These are phyloP conservation scores for Penicillium dipodomyicola DNA, from an alignment of 495 filamentous ascomycete genomes.

Conservation along the genomic window DNA sequence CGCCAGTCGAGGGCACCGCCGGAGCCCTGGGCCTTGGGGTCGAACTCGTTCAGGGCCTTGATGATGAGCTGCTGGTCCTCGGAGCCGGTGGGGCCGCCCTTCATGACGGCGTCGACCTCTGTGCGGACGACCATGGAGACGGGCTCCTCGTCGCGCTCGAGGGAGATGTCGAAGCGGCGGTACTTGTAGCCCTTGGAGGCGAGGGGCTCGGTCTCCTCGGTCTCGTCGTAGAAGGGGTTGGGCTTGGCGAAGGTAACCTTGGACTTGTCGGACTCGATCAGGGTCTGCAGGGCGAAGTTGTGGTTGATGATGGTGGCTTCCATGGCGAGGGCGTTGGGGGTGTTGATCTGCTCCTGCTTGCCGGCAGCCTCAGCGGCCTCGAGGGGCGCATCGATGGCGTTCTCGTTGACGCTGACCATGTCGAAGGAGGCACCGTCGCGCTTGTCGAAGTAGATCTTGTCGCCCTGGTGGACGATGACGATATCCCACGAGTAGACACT, in stretches of 20 bases:
- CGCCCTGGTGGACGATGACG: constrained; percentile 81
- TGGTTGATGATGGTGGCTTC: constrained; percentile 99
- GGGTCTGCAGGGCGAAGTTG: constrained; percentile 94
- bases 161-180: constrained; percentile 89
- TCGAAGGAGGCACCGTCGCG: constrained; percentile 89
- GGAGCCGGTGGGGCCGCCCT: constrained; percentile 78
- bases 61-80: constrained; percentile 88
- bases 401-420: constrained; percentile 98
- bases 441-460: constrained; percentile 99
- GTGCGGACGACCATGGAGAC: constrained; percentile 89
- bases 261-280: constrained; percentile 69
- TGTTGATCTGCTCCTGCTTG: constrained; percentile 93
- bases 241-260: constrained; percentile 82
- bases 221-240: constrained; percentile 96
- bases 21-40: constrained; percentile 91
- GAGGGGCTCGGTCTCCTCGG: constrained; percentile 86
- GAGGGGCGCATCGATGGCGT: constrained; percentile 92
- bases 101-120: constrained; percentile 93
- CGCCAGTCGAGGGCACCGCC: constrained; percentile 96
- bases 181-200: constrained; percentile 98
- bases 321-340: constrained; percentile 81
- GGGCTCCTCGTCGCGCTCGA: constrained; percentile 87
- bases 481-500: constrained; percentile 98
- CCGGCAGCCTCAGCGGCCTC: constrained; percentile 74
- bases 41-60: constrained; percentile 98